Percentiles rank a stretch among this genome's conserved stretches.
Conservation (phyloP, 225 moss, liverwort and hornwort genomes). For the Sphagnum contortum region DNA sequence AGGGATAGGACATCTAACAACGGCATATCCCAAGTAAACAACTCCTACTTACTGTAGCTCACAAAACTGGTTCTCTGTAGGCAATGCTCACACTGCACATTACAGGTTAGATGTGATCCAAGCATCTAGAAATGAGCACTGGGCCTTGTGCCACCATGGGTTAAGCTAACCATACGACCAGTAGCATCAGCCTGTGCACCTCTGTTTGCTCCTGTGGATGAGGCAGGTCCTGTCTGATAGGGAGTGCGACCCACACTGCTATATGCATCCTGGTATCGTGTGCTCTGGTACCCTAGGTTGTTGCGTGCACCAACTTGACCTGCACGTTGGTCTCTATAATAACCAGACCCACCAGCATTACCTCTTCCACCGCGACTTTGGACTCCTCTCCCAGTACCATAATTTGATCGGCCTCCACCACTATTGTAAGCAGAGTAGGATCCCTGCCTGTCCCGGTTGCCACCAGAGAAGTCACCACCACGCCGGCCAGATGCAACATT, state of each 20-base stretch:
- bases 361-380: constrained; percentile 17
- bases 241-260: constrained; percentile 89
- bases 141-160: too few species aligned
- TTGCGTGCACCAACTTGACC: constrained; percentile 57
- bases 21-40: too few species aligned
- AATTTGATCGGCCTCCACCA: constrained; percentile 18
- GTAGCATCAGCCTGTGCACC: constrained; percentile 62
- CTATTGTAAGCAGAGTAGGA: constrained; percentile 17
- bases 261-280: constrained; percentile 92
- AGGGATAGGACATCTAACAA: too few species aligned
- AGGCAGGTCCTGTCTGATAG: constrained; percentile 75
- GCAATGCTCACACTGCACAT: too few species aligned
- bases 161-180: constrained; percentile 91
- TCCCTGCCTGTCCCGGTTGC: constrained; percentile 36
- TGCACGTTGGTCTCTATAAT: constrained; percentile 60
- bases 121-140: too few species aligned
- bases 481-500: constrained; percentile 66
- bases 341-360: constrained; percentile 36
- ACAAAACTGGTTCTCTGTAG: too few species aligned
- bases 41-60: too few species aligned
- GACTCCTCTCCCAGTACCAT: constrained; percentile 34
- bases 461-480: constrained; percentile 44
- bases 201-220: constrained; percentile 56
- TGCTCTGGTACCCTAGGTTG: constrained; percentile 81
- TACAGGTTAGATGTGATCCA: too few species aligned